These are phyloP conservation scores for Metschnikowia aberdeeniae DNA, from an alignment of 805 yeast species.

Conservation along the genomic window DNA sequence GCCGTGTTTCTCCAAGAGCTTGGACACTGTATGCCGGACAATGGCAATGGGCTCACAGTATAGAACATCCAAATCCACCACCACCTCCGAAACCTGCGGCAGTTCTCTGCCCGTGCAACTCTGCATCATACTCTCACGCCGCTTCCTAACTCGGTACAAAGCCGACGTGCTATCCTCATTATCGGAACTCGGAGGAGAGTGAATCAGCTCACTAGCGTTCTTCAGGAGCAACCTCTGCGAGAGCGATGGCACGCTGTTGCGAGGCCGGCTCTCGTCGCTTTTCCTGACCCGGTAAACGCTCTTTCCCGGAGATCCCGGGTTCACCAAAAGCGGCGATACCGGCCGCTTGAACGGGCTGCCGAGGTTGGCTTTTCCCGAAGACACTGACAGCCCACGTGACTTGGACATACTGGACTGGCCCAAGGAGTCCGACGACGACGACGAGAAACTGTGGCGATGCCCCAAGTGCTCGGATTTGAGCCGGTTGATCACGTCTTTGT, in stretches of 20 bases:
- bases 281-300: conserved; percentile 8
- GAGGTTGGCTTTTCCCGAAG: conserved; percentile 17
- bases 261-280: conserved; percentile 9
- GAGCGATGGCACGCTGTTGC: conserved; percentile 21
- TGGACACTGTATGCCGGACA: conserved; percentile 62
- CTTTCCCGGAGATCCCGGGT: conserved; percentile 29
- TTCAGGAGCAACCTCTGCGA: conserved; percentile 21
- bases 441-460: conserved; percentile 47
- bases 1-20: conserved; percentile 62
- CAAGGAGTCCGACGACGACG: conserved; percentile 45
- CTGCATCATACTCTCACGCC: conserved; percentile 50
- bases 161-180: conserved; percentile 58
- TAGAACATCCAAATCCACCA: conserved; percentile 57
- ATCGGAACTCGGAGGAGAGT: conserved; percentile 60
- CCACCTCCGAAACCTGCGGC: conserved; percentile 2
- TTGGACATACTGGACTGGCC: conserved; percentile 24
- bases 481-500: conserved; percentile 85
- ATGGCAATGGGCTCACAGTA: conserved; percentile 87
- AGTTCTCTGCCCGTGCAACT: conserved; percentile 11
- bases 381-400: conserved; percentile 33
- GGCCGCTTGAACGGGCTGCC: conserved; percentile 45
- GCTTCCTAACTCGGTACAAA: conserved; percentile 46
- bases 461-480: conserved; percentile 79
- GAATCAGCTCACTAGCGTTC: conserved; percentile 21
- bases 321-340: conserved; percentile 36